phyloP scores from a whole-genome alignment of 805 yeast species.

The Jamesozyma hellenica region DNA sequence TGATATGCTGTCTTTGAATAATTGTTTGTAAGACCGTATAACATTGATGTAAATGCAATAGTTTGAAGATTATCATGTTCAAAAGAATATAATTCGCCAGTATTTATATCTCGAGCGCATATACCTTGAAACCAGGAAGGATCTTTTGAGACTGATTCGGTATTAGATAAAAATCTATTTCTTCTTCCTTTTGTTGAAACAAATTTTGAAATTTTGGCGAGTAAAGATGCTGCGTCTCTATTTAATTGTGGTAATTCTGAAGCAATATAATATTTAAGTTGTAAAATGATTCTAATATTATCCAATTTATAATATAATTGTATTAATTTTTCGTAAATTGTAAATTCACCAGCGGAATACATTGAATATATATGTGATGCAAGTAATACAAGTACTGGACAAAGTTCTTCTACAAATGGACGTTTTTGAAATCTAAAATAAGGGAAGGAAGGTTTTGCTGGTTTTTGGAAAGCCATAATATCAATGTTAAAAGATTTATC shows the following conservation, averaged over 20 bases:
- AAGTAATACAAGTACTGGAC: constrained; percentile 45
- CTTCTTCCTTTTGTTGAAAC: constrained; percentile 37
- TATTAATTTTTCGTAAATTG: constrained; percentile 47
- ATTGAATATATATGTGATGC: constrained; percentile 57
- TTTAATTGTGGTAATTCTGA: constrained; percentile 41
- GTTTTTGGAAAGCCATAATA: constrained; percentile 16
- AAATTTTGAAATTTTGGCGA: constrained; percentile 52
- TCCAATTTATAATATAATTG: constrained; percentile 47
- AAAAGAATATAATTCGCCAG: constrained; percentile 47
- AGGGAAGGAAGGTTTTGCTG: constrained; percentile 47
- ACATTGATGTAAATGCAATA: constrained; percentile 57
- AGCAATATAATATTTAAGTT: constrained; percentile 42
- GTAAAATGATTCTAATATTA: constrained; percentile 45
- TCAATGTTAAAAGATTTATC: constrained; percentile 19
- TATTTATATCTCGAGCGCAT: constrained; percentile 48
- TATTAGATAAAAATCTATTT: constrained; percentile 16
- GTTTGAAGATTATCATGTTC: constrained; percentile 40
- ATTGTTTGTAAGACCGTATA: constrained; percentile 62
- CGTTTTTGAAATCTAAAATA: constrained; percentile 36
- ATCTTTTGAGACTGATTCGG: constrained; percentile 27
- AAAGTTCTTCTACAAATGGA: constrained; percentile 45
- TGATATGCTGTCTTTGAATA: constrained; percentile 44
- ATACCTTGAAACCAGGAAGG: constrained; percentile 59
- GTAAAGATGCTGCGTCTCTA: constrained; percentile 41
- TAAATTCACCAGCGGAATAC: constrained; percentile 61